These are phyloP conservation scores for Yamadazyma diospyri DNA, from an alignment of 1,139 yeast genomes.

Conservation along the genomic window DNA sequence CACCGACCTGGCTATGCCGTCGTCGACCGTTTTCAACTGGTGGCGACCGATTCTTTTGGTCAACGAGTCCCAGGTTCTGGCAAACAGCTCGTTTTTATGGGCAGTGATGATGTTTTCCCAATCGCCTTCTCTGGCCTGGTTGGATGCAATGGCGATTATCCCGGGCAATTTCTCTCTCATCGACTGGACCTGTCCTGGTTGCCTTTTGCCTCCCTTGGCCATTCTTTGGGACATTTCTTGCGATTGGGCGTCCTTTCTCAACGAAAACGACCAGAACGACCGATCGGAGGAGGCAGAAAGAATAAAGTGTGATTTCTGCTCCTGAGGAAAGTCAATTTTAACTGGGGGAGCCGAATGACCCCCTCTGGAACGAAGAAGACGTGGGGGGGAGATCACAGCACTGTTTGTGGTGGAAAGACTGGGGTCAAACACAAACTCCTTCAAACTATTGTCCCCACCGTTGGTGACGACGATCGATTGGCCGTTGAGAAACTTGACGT, in stretches of 20 bases:
- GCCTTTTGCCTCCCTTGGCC: conserved; percentile 52
- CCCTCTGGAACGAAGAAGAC: conserved; percentile 89
- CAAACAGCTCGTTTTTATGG: conserved; percentile 79
- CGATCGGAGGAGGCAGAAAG: conserved; percentile 86
- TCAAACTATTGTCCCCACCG: conserved; percentile 88
- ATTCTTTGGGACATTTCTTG: conserved; percentile 85
- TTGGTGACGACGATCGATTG: conserved; percentile 90
- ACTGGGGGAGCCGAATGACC: conserved; percentile 95
- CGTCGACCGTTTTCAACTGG: conserved; percentile 69
- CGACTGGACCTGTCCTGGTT: conserved; percentile 53
- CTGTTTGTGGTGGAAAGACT: conserved; percentile 65
- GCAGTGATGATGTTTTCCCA: conserved; percentile 97
- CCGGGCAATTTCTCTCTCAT: conserved; percentile 72
- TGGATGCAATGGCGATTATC: conserved; percentile 67
- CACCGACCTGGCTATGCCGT: conserved; percentile 76
- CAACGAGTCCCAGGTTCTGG: conserved; percentile 90
- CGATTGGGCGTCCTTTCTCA: conserved; percentile 94
- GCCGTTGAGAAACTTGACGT: conserved; percentile 76
- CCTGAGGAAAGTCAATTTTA: conserved; percentile 72
- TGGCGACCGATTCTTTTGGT: conserved; percentile 79
- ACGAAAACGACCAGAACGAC: conserved; percentile 86
- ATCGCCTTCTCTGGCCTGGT: conserved; percentile 76
- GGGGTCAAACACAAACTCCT: conserved; percentile 93
- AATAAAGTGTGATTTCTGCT: conserved; percentile 74
- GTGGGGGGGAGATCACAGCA: conserved; percentile 79